phyloP scores from a whole-genome alignment of 2,329 filamentous ascomycete genomes.

The Fusarium redolens region DNA sequence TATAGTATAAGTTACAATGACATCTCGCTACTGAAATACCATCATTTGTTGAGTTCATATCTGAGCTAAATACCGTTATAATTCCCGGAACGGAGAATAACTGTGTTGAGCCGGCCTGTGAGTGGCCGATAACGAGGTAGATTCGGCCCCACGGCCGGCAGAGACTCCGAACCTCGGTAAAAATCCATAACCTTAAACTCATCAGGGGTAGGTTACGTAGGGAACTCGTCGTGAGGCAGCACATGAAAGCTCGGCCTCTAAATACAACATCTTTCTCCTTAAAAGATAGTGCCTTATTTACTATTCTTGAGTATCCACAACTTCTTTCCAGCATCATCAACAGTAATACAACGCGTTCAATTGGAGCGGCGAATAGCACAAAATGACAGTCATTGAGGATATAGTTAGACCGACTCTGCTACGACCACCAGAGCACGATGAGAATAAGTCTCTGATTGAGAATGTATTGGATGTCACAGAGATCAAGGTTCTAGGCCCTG shows the following conservation, averaged over 20 bases:
- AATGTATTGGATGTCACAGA: constrained; percentile 89
- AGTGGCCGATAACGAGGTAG: constrained; percentile 22
- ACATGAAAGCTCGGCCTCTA: constrained; percentile 32
- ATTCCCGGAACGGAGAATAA: constrained; percentile 9
- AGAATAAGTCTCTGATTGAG: constrained; percentile 83
- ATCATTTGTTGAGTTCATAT: no score
- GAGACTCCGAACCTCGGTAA: constrained; percentile 39
- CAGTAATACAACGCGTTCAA: neutral
- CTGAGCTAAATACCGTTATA: neutral
- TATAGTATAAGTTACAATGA: constrained; percentile 14
- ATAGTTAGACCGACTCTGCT: constrained; percentile 57
- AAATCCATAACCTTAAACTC: constrained; percentile 11
- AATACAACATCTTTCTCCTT: neutral
- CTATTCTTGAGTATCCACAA: neutral
- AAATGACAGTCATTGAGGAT: constrained; percentile 43
- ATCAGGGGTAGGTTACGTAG: constrained; percentile 29
- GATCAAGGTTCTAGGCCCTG: constrained; percentile 78
- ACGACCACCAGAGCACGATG: constrained; percentile 77
- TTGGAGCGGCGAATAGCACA: neutral
- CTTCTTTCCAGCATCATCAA: neutral
- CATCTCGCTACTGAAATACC: neutral
- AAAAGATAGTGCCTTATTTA: neutral
- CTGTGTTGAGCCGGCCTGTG: constrained; percentile 8
- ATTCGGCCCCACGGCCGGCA: constrained; percentile 32
- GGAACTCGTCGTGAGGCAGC: constrained; percentile 19